A percentile compares a stretch with the other conserved stretches of the same genome.
Conservation (phyloP, 2,329 filamentous ascomycete species). For the Hypomyces perniciosus region DNA sequence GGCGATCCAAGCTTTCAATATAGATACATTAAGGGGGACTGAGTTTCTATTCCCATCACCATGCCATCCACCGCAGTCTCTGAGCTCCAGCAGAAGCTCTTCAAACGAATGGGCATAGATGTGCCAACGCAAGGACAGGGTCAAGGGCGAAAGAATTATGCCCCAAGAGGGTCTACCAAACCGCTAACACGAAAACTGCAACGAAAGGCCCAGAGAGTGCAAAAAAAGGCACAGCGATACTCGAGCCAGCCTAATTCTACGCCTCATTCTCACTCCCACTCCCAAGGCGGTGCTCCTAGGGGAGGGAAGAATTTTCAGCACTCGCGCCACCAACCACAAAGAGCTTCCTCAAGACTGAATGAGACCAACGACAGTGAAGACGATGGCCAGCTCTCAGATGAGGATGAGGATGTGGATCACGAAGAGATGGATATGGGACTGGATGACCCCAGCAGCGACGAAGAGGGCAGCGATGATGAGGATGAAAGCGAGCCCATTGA, state of each 20-base stretch:
- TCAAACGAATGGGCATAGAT: slow-evolving; percentile 32
- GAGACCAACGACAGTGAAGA: not conserved
- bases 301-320: not conserved
- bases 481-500: slow-evolving; percentile 19
- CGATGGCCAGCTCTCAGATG: not conserved
- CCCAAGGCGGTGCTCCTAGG: not conserved
- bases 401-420: slow-evolving; percentile 9
- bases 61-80: slow-evolving; percentile 23
- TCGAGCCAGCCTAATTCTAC: slow-evolving; percentile 5
- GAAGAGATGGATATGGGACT: not conserved
- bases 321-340: not conserved
- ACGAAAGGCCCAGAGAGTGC: slow-evolving; percentile 58
- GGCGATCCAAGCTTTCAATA: too few relatives aligned
- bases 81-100: slow-evolving; percentile 33
- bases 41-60: too few relatives aligned
- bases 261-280: slow-evolving; percentile 1
- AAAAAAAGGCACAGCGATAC: slow-evolving; percentile 46
- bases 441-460: slow-evolving; percentile 16
- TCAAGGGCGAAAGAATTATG: slow-evolving; percentile 8
- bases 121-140: slow-evolving; percentile 17
- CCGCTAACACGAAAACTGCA: slow-evolving; percentile 52
- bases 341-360: too few relatives aligned
- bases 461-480: slow-evolving; percentile 20
- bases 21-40: too few relatives aligned
- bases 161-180: slow-evolving; percentile 13